phyloP scores from a whole-genome alignment of 2,329 filamentous ascomycete genomes.

The Scedosporium boydii region DNA sequence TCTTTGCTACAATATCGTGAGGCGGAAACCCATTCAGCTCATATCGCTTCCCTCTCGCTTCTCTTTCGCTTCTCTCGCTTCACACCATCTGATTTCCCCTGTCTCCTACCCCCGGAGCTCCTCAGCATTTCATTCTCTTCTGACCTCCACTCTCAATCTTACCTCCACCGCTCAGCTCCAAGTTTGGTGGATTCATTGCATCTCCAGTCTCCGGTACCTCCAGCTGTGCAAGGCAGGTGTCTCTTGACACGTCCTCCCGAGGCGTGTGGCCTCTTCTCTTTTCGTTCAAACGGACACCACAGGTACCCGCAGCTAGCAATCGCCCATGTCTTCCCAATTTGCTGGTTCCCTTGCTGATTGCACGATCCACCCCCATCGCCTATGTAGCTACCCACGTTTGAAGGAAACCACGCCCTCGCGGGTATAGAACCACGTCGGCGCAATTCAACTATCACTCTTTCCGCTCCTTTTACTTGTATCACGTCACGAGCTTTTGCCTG shows the following conservation, averaged over 20 bases:
- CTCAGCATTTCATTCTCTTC: not conserved
- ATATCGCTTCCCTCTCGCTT: not conserved
- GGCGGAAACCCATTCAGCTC: not conserved
- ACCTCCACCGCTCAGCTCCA: too few species aligned
- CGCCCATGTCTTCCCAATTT: not conserved
- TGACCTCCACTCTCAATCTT: too few species aligned
- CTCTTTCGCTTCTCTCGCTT: not conserved
- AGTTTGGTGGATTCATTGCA: too few species aligned
- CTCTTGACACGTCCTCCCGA: not conserved
- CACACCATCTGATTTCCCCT: not conserved
- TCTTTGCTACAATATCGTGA: not conserved
- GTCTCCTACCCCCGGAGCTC: not conserved
- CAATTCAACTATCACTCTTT: not conserved
- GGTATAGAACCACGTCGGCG: not conserved
- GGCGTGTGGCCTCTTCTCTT: not conserved
- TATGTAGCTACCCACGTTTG: not conserved
- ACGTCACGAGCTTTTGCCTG: not conserved
- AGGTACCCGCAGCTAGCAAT: not conserved
- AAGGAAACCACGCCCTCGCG: not conserved
- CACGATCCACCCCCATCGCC: not conserved
- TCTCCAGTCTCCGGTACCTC: too few species aligned
- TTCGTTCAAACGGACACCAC: not conserved
- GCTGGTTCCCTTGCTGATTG: not conserved
- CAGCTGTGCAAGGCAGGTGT: too few species aligned
- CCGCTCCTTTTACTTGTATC: not conserved